Conservation (phyloP, 176 grass and related monocot species). For the Eragrostis nindensis region DNA sequence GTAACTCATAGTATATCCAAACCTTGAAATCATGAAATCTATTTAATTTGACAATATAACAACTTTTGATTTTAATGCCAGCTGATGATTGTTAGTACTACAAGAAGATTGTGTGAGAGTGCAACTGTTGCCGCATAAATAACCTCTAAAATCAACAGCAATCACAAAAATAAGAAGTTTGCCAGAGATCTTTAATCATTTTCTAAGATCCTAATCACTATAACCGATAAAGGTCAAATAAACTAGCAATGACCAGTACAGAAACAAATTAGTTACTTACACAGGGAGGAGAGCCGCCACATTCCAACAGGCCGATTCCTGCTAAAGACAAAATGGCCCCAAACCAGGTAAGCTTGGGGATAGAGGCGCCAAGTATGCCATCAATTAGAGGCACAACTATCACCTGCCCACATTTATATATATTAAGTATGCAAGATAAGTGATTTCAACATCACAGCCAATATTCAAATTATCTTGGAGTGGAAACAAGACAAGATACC, state of each 20-base stretch:
- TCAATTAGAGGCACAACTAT: constrained; percentile 91
- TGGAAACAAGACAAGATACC: constrained; percentile 40
- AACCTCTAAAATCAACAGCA: neutral
- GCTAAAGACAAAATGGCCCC: constrained; percentile 67
- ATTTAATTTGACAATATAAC: neutral
- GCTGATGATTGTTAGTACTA: neutral
- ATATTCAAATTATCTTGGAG: neutral
- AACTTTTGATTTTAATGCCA: neutral
- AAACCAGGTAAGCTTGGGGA: constrained; percentile 77
- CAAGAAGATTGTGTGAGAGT: neutral
- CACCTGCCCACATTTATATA: constrained; percentile 56
- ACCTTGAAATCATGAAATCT: neutral
- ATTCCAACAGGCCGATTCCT: constrained; percentile 78
- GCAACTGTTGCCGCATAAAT: neutral
- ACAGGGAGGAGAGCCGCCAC: constrained; percentile 81
- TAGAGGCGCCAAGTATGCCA: constrained; percentile 70
- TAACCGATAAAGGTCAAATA: neutral
- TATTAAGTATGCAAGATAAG: neutral
- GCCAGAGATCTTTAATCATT: neutral
- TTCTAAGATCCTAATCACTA: neutral
- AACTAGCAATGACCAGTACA: constrained; percentile 16
- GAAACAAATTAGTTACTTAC: constrained; percentile 52
- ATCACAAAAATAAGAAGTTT: neutral
- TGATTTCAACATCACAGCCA: neutral
- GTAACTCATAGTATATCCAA: neutral